Evolutionary conservation across 306 rosid species (phyloP), one percentile per base, ranked within the genome.

Genomic region (Cyclanthera cordifolia): DNA sequence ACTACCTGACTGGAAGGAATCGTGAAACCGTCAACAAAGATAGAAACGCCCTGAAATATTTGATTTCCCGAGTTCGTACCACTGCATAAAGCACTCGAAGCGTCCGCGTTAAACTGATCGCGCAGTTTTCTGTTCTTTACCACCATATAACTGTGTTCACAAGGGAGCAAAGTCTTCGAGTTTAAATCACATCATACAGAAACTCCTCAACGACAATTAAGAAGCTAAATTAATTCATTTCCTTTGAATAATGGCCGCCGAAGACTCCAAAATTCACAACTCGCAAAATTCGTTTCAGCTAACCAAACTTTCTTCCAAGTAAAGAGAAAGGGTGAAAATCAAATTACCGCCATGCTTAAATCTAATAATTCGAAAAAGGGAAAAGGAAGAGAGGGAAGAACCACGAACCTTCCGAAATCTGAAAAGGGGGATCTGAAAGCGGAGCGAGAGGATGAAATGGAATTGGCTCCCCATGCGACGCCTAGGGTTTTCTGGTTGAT

Each of bases 11-110:
- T 85, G 53, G 96, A 83, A 69, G 98, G 98, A 77, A 84, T 77
- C 3, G 98, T 92, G 82, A 87, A 89, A 75, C 98, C 98, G 67
- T 89, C 98, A 25, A 85, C 96, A 73, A 92, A 92, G 58, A 87
- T 87, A 59, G 96, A 87, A 75, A 92, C 87, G 47, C 94, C 95
- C 2, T 61, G 71, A 75, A 92, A 92, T 45, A 89, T 73, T 52
- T 85, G 78, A 50, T 77, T 79, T 70, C 67, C 78, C 13, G 83
- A 78, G 59, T 79, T 71, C 43, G 76, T 67, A 68, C 57, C 84
- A 56, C 74, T 15, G 32, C 12, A 60, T 34, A 77, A 71, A 41
- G 86, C 71, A 27, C 74, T 51, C 3, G 92, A 85, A 83, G 90
- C 95, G 30, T 87, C 88, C 0, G 78, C 72, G 17, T 83, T 77